These are phyloP conservation scores for Mrakia hoshinonis DNA, from an alignment of 768 basidiomycete genomes.

Conservation along the genomic window DNA sequence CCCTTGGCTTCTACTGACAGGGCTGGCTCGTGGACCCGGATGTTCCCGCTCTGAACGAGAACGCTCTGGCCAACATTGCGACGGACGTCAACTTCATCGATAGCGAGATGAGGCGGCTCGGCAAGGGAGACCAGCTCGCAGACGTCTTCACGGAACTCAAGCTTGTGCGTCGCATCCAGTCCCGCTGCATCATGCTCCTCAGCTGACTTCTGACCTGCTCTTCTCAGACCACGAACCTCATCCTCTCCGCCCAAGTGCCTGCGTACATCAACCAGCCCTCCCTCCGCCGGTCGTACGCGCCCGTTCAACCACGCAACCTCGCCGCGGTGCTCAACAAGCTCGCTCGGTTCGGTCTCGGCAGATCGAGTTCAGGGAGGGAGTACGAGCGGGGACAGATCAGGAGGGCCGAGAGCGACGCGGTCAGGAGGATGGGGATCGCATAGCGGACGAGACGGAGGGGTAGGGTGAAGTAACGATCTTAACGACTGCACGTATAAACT, in stretches of 20 bases:
- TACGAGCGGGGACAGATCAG: slow-evolving; percentile 62
- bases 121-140: slow-evolving; percentile 55
- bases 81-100: slow-evolving; percentile 83
- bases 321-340: slow-evolving; percentile 71
- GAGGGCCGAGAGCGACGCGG: slow-evolving; percentile 25
- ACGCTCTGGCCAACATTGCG: slow-evolving; percentile 73
- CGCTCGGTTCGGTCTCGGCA: slow-evolving; percentile 55
- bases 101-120: slow-evolving; percentile 69
- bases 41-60: slow-evolving; percentile 73
- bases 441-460: slow-evolving; percentile 55
- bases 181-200: slow-evolving; percentile 42
- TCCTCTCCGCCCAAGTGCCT: slow-evolving; percentile 63
- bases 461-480: slow-evolving; percentile 46
- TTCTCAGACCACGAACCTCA: slow-evolving; percentile 45
- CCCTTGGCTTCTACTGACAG: too few relatives aligned
- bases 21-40: slow-evolving; percentile 68
- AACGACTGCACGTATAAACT: too few relatives aligned
- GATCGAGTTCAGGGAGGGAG: slow-evolving; percentile 57
- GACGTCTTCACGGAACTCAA: slow-evolving; percentile 71
- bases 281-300: slow-evolving; percentile 55
- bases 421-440: slow-evolving; percentile 49
- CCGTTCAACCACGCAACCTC: slow-evolving; percentile 62
- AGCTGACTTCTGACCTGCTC: neutral
- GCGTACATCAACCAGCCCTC: slow-evolving; percentile 61
- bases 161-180: slow-evolving; percentile 48